A percentile compares a stretch with the other conserved stretches of the same genome.
phyloP scores from a whole-genome alignment of 140 eudicot species.

The Erigeron philadelphicus region DNA sequence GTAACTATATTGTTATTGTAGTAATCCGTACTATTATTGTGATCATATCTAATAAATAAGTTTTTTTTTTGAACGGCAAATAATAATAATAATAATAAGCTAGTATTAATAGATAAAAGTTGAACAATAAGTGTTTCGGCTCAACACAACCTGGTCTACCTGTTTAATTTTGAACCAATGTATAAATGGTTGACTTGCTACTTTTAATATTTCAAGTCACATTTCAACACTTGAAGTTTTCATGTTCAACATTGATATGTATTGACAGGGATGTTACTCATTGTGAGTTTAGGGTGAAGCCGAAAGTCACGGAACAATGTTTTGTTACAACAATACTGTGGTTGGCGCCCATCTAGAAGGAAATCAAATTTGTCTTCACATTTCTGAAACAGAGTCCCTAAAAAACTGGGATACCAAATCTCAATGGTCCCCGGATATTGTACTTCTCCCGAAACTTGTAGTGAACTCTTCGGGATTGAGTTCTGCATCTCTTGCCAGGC shows the following conservation, averaged over 20 bases:
- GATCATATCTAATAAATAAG: no score
- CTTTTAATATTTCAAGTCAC: not conserved
- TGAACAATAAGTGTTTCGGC: no score
- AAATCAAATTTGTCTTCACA: slow-evolving; percentile 48
- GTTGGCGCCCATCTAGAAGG: slow-evolving; percentile 56
- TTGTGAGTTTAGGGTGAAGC: slow-evolving; percentile 90
- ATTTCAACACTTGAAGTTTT: slow-evolving; percentile 20
- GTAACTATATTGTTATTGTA: no score
- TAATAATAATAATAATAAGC: no score
- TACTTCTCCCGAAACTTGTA: slow-evolving; percentile 58
- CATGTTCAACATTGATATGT: slow-evolving; percentile 31
- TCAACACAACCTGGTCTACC: no score
- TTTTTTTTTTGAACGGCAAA: no score
- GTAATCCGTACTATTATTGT: no score
- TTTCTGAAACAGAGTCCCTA: slow-evolving; percentile 48
- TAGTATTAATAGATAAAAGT: no score
- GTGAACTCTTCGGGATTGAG: slow-evolving; percentile 80
- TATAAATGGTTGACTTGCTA: no score
- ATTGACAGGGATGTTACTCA: slow-evolving; percentile 60
- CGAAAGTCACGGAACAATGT: slow-evolving; percentile 64
- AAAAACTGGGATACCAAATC: slow-evolving; percentile 36
- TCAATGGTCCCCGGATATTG: slow-evolving; percentile 46
- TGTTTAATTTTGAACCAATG: no score
- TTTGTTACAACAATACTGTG: slow-evolving; percentile 66
- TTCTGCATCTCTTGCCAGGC: slow-evolving; percentile 59